Evolutionary conservation across 768 basidiomycete genomes (phyloP).

Genomic region (Fistulinella prunicolor): DNA sequence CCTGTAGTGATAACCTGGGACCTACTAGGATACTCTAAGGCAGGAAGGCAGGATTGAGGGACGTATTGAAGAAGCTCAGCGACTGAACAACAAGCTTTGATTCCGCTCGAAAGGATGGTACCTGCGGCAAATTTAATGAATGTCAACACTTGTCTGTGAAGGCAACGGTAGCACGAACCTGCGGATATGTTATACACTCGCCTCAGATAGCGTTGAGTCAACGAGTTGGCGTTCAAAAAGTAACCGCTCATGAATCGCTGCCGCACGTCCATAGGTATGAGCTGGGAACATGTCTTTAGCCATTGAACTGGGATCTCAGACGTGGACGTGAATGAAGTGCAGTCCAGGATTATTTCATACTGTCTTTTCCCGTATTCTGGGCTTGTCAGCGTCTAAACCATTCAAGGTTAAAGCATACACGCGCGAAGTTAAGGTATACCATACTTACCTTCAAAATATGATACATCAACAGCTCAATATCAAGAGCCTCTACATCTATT

Average conservation of each 20-base stretch:
- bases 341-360: constrained; percentile 79
- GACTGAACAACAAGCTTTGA: constrained; percentile 63
- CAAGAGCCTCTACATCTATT: constrained; percentile 76
- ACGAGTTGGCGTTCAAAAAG: constrained; percentile 70
- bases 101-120: constrained; percentile 46
- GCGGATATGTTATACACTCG: constrained; percentile 69
- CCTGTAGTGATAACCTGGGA: not conserved
- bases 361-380: constrained; percentile 44
- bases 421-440: constrained; percentile 7
- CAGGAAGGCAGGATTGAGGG: constrained; percentile 43
- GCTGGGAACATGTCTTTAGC: constrained; percentile 74
- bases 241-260: constrained; percentile 57
- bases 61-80: constrained; percentile 57
- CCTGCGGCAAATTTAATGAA: constrained; percentile 34
- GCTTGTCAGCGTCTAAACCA: constrained; percentile 49
- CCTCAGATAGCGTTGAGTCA: constrained; percentile 71
- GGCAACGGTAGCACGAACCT: constrained; percentile 31
- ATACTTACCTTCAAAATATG: constrained; percentile 67
- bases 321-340: constrained; percentile 69
- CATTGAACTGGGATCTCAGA: constrained; percentile 81
- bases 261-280: constrained; percentile 69
- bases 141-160: not conserved
- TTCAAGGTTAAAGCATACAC: not conserved
- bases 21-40: constrained; percentile 57
- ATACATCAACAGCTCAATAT: constrained; percentile 74